phyloP scores from a whole-genome alignment of 805 yeast genomes.

The Candida corydali region DNA sequence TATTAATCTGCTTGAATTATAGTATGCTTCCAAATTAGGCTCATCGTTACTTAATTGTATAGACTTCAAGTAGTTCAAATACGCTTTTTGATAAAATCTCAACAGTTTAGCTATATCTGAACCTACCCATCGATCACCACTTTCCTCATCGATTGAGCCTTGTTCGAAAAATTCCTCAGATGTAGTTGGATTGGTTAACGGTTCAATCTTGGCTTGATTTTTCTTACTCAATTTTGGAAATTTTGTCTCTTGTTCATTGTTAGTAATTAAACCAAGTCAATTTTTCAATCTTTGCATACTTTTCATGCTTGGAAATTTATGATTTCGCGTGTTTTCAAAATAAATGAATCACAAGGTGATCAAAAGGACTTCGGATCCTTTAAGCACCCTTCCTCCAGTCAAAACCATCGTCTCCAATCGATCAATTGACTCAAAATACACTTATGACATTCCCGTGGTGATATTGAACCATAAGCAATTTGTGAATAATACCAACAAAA shows the following conservation, averaged over 20 bases:
- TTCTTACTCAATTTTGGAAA: constrained; percentile 2
- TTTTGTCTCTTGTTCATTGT: background rate
- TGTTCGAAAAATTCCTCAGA: constrained; percentile 51
- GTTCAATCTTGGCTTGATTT: background rate
- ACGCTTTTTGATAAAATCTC: constrained; percentile 61
- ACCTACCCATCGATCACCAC: constrained; percentile 71
- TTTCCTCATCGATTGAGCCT: constrained; percentile 62
- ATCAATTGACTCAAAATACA: background rate
- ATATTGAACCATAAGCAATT: background rate
- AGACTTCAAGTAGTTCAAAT: constrained; percentile 37
- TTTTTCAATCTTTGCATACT: constrained; percentile 6
- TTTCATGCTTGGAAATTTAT: constrained; percentile 5
- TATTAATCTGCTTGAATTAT: constrained; percentile 56
- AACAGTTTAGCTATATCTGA: constrained; percentile 63
- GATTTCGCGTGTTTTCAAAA: background rate
- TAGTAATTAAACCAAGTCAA: background rate
- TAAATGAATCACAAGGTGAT: background rate
- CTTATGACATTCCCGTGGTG: constrained; percentile 3
- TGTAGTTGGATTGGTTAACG: constrained; percentile 26
- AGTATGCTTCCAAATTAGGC: constrained; percentile 42
- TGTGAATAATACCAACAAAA: too few relatives aligned
- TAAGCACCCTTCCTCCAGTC: background rate
- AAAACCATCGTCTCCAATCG: background rate
- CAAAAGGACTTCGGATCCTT: constrained; percentile 1
- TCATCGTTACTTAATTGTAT: constrained; percentile 15